Conservation (phyloP, 1,284 basidiomycete species). For the Tremellales sp. region DNA sequence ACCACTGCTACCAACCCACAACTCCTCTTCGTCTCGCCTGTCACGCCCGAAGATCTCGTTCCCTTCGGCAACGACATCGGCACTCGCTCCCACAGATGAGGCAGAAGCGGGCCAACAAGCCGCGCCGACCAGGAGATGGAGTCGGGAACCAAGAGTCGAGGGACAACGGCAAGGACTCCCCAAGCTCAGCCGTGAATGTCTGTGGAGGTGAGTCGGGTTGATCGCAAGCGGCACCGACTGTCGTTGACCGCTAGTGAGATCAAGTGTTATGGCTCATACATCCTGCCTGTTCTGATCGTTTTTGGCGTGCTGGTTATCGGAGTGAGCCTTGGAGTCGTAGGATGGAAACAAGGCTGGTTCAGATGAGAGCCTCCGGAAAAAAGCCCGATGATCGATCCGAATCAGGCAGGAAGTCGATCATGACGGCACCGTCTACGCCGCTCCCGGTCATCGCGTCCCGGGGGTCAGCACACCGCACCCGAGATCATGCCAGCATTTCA, state of each 20-base stretch:
- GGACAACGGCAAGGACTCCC: conserved; percentile 8
- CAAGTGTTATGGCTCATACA: conserved; percentile 42
- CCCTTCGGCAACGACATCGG: conserved; percentile 24
- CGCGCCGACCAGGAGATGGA: neutral
- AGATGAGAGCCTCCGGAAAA: no score
- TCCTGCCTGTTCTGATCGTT: conserved; percentile 30
- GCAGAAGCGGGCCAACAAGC: conserved; percentile 8
- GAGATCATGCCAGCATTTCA: no score
- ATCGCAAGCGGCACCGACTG: neutral
- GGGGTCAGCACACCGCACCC: no score
- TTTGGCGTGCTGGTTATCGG: conserved; percentile 38
- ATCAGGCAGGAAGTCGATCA: no score
- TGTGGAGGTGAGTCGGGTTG: conserved; percentile 7
- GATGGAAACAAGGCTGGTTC: conserved; percentile 36
- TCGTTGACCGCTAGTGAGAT: conserved; percentile 30
- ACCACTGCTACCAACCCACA: conserved; percentile 8
- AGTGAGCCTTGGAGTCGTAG: conserved; percentile 21
- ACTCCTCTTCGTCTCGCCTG: conserved; percentile 12
- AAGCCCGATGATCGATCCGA: no score
- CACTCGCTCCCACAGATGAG: conserved; percentile 5
- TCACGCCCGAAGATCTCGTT: conserved; percentile 28
- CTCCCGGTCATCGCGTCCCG: no score
- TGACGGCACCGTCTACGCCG: no score
- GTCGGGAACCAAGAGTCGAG: neutral
- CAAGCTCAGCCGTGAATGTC: conserved; percentile 11